Base-by-base conservation (phyloP, 2,329 filamentous ascomycete species). In the Diaporthe batatas region DNA sequence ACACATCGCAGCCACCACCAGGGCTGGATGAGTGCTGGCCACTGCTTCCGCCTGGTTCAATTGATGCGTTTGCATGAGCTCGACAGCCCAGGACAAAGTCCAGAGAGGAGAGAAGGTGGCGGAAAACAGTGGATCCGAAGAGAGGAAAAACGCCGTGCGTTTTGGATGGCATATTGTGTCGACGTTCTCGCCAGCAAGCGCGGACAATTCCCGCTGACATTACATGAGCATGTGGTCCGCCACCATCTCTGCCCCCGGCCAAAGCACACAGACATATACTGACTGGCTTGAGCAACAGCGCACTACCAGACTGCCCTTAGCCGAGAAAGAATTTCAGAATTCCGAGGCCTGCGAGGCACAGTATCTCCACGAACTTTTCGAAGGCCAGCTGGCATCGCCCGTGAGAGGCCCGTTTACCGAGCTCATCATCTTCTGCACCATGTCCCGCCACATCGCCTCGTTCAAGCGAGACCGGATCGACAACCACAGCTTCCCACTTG, bases 101-200 rank as follows among this genome's bases (percentile, higher is more conserved):
- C 25, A 32, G 53, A 55, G 53, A 32, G 23, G 3, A 29, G 25
- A 2, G 25, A 32, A 18, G 18, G 53, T 55, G 53, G 32, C 25
- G 53, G 6, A 4, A 32, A 32, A 34, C 11, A 32, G 53, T 55
- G 53, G 25, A 55, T 55, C 1, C 23, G 25, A 12, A 29, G 18
- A 23, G 53, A 55, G 23, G 53, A 55, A 55, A 32, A 55, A 25
- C 53, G 53, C 10, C 53, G 53, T 34, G 53, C 25, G 23, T 55
- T 55, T 55, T 55, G 53, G 53, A 55, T 55, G 53, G 53, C 53
- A 3, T 55, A 55, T 55, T 55, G 53, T 25, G 7, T 55, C 53
- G 53, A 55, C 16, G 25, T 55, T 5, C 25, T 55, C 23, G 53
- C 53, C 12, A 55, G 25, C 53, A 55, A 55, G 53, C 25, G 53